Conservation (phyloP, 148 eudicot genomes). For the Rhododendron henanense region DNA sequence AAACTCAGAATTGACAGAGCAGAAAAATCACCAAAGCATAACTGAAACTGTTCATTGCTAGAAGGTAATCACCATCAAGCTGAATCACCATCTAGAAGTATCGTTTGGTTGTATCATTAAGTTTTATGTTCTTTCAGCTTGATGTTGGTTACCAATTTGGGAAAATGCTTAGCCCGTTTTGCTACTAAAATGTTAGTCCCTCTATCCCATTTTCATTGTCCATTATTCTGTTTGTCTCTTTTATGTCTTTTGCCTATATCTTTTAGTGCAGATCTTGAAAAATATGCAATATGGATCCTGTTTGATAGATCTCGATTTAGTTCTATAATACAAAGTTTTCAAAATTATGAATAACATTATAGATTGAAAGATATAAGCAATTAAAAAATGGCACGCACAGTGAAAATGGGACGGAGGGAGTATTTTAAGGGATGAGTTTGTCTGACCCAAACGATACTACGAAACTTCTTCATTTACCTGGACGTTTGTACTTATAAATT, state of each 20-base stretch:
- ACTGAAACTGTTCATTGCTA: neutral
- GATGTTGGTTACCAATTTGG: neutral
- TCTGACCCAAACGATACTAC: neutral
- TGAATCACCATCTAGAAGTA: neutral
- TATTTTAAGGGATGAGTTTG: neutral
- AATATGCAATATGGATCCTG: too few relatives aligned
- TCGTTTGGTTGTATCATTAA: neutral
- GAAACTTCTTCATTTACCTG: neutral
- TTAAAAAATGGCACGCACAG: too few relatives aligned
- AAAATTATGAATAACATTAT: too few relatives aligned
- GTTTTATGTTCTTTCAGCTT: neutral
- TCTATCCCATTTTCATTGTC: too few relatives aligned
- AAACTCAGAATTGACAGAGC: neutral
- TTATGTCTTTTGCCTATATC: too few relatives aligned
- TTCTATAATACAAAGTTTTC: too few relatives aligned
- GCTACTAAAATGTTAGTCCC: neutral
- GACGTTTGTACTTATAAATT: neutral
- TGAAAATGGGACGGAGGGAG: too few relatives aligned
- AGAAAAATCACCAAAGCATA: neutral
- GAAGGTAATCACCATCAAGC: neutral
- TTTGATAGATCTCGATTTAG: too few relatives aligned
- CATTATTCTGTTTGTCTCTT: too few relatives aligned
- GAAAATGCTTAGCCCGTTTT: neutral
- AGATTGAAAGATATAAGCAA: too few relatives aligned
- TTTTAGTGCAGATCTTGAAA: too few relatives aligned